Conservation (phyloP, 2,329 filamentous ascomycete species). For the Monosporascus sp. region DNA sequence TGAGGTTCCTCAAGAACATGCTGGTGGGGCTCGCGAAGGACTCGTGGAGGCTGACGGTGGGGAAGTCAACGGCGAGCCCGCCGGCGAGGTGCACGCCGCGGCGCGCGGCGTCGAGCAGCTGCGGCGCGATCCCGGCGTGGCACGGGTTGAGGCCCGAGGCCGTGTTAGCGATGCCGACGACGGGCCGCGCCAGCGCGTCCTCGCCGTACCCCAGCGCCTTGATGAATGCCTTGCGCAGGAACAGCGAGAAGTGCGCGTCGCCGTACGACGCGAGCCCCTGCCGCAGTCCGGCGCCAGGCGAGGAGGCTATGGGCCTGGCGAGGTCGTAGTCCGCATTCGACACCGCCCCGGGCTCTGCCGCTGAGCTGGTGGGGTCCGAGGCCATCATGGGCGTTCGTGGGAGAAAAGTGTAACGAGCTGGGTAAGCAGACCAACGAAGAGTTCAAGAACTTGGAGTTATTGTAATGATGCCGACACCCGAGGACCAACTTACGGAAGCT, state of each 20-base stretch:
- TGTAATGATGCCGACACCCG: background rate
- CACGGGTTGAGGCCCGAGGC: constrained; percentile 71
- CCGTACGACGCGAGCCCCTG: constrained; percentile 65
- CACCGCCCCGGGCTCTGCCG: background rate
- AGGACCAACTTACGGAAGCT: background rate
- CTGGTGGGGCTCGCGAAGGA: constrained; percentile 66
- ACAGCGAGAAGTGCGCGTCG: constrained; percentile 70
- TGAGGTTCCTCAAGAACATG: constrained; percentile 70
- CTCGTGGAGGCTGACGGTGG: constrained; percentile 69
- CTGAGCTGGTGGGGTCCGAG: background rate
- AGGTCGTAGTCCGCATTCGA: constrained; percentile 55
- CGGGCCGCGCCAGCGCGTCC: constrained; percentile 63
- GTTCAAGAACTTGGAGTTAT: too few species aligned
- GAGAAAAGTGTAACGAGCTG: too few species aligned
- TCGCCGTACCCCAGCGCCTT: constrained; percentile 72
- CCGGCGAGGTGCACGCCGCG: constrained; percentile 63
- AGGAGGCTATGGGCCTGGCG: constrained; percentile 42
- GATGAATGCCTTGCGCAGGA: constrained; percentile 72
- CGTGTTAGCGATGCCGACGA: constrained; percentile 72
- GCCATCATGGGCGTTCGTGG: background rate
- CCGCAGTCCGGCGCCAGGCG: constrained; percentile 44
- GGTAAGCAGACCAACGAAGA: too few species aligned
- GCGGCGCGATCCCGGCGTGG: constrained; percentile 62
- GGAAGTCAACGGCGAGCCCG: constrained; percentile 67
- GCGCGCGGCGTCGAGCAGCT: constrained; percentile 66